Conservation (phyloP, 495 filamentous ascomycete genomes). For the Talaromyces stipitatus region DNA sequence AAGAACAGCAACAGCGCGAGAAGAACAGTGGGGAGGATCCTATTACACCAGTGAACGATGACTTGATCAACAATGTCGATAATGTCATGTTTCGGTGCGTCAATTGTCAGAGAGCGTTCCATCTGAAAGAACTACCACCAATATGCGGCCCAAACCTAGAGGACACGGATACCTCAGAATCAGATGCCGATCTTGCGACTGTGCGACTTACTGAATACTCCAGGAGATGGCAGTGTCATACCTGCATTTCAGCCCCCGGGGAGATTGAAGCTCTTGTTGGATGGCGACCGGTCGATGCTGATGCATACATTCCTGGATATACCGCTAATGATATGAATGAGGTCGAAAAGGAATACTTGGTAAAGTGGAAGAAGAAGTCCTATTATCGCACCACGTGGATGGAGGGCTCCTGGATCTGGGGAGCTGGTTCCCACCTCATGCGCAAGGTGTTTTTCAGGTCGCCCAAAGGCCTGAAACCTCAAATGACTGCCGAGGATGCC, state of each 20-base stretch:
- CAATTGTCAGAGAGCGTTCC: conserved; percentile 69
- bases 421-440: conserved; percentile 55
- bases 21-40: conserved; percentile 76
- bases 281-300: conserved; percentile 64
- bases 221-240: conserved; percentile 63
- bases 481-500: conserved; percentile 67
- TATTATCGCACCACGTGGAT: conserved; percentile 78
- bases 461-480: conserved; percentile 53
- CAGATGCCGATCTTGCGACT: conserved; percentile 23
- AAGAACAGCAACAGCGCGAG: conserved; percentile 73
- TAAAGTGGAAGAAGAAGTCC: conserved; percentile 77
- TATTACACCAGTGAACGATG: conserved; percentile 49
- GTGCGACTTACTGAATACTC: conserved; percentile 54
- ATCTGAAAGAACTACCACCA: conserved; percentile 70
- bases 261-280: conserved; percentile 71
- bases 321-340: conserved; percentile 52
- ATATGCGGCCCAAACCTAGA: conserved; percentile 23
- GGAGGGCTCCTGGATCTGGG: conserved; percentile 83
- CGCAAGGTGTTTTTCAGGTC: conserved; percentile 67
- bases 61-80: conserved; percentile 62
- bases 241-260: conserved; percentile 51
- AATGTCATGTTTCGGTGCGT: conserved; percentile 79
- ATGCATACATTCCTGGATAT: conserved; percentile 23
- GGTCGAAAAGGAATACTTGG: conserved; percentile 76
- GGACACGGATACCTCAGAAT: conserved; percentile 12